phyloP scores from a whole-genome alignment of 306 rosid genomes.

The Lathyrus sativus region DNA sequence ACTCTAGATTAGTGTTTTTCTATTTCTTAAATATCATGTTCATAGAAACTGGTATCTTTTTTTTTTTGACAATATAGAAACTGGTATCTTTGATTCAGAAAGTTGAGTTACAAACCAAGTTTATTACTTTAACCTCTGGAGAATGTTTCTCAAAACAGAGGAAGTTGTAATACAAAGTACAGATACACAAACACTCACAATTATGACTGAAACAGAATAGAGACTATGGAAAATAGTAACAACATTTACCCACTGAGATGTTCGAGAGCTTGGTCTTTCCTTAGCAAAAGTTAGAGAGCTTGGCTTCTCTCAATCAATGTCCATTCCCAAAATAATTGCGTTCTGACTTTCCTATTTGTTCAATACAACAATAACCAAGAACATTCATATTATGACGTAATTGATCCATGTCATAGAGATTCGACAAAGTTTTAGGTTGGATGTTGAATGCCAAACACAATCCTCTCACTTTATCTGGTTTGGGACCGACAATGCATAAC shows the following conservation, averaged over 20 bases:
- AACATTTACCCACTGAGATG: neutral
- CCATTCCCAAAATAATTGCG: neutral
- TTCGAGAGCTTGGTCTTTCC: neutral
- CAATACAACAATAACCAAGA: no score
- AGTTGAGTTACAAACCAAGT: neutral
- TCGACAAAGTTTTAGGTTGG: no score
- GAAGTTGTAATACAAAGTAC: neutral
- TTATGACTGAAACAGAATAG: neutral
- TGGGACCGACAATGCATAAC: no score
- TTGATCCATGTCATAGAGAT: no score
- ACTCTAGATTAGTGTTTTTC: conserved; percentile 11
- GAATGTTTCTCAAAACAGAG: neutral
- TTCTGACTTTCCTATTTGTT: neutral
- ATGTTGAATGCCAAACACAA: no score
- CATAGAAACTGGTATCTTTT: no score
- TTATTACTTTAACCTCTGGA: neutral
- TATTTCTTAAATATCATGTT: conserved; percentile 3
- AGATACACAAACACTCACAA: neutral
- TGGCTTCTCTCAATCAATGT: neutral
- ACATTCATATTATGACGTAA: no score
- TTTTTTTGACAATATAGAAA: neutral
- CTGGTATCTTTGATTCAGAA: conserved; percentile 3
- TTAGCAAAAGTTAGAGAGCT: neutral
- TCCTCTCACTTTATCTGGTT: no score
- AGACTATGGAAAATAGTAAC: neutral